Conservation (phyloP, 306 rosid genomes). For the Rubus idaeus region DNA sequence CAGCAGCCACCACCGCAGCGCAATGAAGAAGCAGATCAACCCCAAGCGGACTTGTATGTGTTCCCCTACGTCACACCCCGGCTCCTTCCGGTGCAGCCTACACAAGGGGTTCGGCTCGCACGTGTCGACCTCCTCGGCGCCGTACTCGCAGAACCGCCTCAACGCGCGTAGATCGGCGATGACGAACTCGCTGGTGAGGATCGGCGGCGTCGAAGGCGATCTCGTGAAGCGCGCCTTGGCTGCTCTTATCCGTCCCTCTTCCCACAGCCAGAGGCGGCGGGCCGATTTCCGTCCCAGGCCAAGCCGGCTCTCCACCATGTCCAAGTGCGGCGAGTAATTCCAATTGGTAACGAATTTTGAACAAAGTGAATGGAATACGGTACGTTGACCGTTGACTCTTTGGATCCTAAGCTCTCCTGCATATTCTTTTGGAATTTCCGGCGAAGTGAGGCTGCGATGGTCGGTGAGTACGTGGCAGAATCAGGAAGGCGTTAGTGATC, state of each 20-base stretch:
- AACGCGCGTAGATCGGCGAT: constrained; percentile 96
- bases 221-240: constrained; percentile 77
- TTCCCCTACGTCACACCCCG: constrained; percentile 92
- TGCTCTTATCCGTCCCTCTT: constrained; percentile 88
- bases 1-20: constrained; percentile 27
- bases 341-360: not conserved
- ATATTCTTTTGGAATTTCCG: not conserved
- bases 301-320: constrained; percentile 84
- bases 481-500: constrained; percentile 29
- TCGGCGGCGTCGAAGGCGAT: constrained; percentile 95
- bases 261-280: constrained; percentile 78
- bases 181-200: constrained; percentile 92
- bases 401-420: not conserved
- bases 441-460: constrained; percentile 15
- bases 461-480: constrained; percentile 8
- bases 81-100: constrained; percentile 89
- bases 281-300: constrained; percentile 65
- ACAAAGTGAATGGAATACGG: not conserved
- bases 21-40: constrained; percentile 38
- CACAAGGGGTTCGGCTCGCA: constrained; percentile 55
- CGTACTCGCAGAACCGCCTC: constrained; percentile 70
- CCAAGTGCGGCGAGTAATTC: constrained; percentile 38
- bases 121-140: constrained; percentile 28
- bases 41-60: constrained; percentile 85
- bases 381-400: not conserved